These are phyloP conservation scores for Didymella pomorum DNA, from an alignment of 2,329 filamentous ascomycete species.

Conservation along the genomic window DNA sequence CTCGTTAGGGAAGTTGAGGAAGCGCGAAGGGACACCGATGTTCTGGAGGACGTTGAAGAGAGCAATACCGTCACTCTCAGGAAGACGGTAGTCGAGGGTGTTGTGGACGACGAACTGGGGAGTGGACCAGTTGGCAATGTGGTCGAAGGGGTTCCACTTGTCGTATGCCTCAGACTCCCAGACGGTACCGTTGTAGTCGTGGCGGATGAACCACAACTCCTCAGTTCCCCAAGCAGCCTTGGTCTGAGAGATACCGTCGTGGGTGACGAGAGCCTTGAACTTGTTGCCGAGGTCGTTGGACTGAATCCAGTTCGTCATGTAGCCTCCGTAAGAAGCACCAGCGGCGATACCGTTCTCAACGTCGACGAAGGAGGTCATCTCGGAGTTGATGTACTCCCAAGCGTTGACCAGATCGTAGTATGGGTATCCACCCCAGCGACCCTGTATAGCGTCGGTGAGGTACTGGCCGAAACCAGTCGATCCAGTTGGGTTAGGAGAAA, in stretches of 20 bases:
- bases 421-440: slow-evolving; percentile 85
- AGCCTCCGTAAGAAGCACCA: slow-evolving; percentile 64
- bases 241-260: slow-evolving; percentile 81
- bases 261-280: slow-evolving; percentile 88
- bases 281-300: slow-evolving; percentile 81
- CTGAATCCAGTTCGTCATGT: slow-evolving; percentile 75
- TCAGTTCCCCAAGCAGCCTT: slow-evolving; percentile 57
- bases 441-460: slow-evolving; percentile 76
- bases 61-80: slow-evolving; percentile 82
- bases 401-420: slow-evolving; percentile 83
- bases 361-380: slow-evolving; percentile 72
- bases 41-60: slow-evolving; percentile 88
- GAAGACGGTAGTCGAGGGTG: slow-evolving; percentile 86
- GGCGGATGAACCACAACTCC: slow-evolving; percentile 61
- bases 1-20: slow-evolving; percentile 83
- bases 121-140: slow-evolving; percentile 76
- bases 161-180: slow-evolving; percentile 56
- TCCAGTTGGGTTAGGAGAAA: slow-evolving; percentile 84
- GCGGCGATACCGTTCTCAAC: slow-evolving; percentile 74
- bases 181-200: slow-evolving; percentile 52
- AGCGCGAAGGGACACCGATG: slow-evolving; percentile 75
- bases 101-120: slow-evolving; percentile 91
- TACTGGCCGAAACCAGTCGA: slow-evolving; percentile 84
- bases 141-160: slow-evolving; percentile 65
- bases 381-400: slow-evolving; percentile 73